Conservation (phyloP, 2,329 filamentous ascomycete genomes). For the Pestalotiopsis sp. region DNA sequence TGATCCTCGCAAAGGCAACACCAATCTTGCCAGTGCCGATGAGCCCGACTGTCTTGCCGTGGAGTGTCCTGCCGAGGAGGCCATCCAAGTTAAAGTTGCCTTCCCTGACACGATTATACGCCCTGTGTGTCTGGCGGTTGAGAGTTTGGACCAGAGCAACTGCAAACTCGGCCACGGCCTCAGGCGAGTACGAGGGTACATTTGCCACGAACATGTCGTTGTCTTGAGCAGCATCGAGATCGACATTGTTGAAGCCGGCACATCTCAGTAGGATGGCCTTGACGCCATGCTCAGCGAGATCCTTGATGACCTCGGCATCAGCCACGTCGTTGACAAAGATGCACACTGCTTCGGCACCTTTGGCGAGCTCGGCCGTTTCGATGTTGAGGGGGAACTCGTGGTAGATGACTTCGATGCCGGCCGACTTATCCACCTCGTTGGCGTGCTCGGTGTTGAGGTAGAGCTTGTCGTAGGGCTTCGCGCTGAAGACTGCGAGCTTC, state of each 20-base stretch:
- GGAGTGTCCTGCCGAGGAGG: conserved; percentile 62
- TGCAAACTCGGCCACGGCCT: conserved; percentile 71
- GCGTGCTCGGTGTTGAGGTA: conserved; percentile 51
- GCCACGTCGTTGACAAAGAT: conserved; percentile 71
- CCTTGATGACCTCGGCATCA: conserved; percentile 51
- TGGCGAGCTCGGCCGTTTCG: conserved; percentile 59
- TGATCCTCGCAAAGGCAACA: conserved; percentile 61
- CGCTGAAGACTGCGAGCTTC: conserved; percentile 67
- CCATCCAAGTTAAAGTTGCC: conserved; percentile 71
- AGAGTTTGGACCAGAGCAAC: conserved; percentile 70
- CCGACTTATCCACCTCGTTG: conserved; percentile 33
- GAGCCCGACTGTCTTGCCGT: conserved; percentile 68
- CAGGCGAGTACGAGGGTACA: conserved; percentile 70
- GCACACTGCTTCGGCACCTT: conserved; percentile 60
- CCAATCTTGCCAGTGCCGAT: conserved; percentile 70
- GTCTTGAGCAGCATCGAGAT: conserved; percentile 56
- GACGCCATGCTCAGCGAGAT: conserved; percentile 53
- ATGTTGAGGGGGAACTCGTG: conserved; percentile 60
- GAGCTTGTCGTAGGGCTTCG: conserved; percentile 64
- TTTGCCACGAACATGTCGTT: conserved; percentile 65
- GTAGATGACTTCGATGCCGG: conserved; percentile 53
- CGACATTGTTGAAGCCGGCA: conserved; percentile 71
- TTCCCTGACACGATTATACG: conserved; percentile 70
- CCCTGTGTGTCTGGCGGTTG: conserved; percentile 69
- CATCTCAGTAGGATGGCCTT: conserved; percentile 66